Percentiles rank a stretch among this genome's conserved stretches.
Conservation (phyloP, 2,329 filamentous ascomycete genomes). For the Alternaria brassicicola region DNA sequence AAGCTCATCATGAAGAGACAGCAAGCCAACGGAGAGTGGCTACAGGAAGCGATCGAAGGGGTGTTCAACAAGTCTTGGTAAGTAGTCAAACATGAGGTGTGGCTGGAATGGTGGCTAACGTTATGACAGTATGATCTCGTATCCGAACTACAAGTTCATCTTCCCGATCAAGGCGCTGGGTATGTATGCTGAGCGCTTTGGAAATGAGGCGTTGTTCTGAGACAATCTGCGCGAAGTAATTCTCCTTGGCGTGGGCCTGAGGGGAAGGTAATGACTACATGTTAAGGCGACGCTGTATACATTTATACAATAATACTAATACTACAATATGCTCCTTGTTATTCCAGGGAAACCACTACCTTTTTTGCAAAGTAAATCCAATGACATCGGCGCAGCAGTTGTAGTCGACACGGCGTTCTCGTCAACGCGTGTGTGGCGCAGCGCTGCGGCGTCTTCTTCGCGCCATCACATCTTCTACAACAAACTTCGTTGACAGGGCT, state of each 20-base stretch:
- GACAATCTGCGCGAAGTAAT: too few species aligned
- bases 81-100: conserved; percentile 41
- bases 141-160: conserved; percentile 98
- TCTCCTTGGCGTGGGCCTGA: neutral
- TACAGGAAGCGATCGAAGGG: conserved; percentile 93
- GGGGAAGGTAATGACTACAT: neutral
- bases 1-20: conserved; percentile 84
- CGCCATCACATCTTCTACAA: neutral
- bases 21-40: conserved; percentile 88
- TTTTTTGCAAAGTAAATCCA: neutral
- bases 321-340: neutral
- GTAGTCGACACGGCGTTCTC: neutral
- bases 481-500: neutral
- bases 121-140: conserved; percentile 82
- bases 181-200: conserved; percentile 69
- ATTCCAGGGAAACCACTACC: neutral
- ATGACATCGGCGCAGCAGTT: neutral
- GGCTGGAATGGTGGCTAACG: conserved; percentile 12
- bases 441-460: neutral
- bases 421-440: neutral
- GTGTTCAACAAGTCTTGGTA: conserved; percentile 98
- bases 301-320: neutral
- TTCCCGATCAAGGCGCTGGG: conserved; percentile 94
- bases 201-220: conserved; percentile 34
- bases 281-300: neutral